Evolutionary conservation across 768 basidiomycete genomes (phyloP), one percentile per base, ranked within the genome.

Genomic region (Leucosporidium creatinivorum): DNA sequence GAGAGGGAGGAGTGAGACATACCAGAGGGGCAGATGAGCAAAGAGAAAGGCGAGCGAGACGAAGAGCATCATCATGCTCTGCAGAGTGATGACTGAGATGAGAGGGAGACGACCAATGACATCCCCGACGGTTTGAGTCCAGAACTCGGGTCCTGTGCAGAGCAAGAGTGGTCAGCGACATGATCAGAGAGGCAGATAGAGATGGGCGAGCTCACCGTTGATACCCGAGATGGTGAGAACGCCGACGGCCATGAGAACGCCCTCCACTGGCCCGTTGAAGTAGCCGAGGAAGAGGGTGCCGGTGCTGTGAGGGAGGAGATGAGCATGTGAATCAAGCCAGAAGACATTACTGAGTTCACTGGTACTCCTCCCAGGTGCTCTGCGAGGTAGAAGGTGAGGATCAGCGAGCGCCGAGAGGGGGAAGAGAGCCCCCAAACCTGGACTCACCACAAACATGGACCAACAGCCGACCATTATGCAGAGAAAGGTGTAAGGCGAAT

Each of bases 281-380:
- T 31, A 68, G 15, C 70, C 70, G 2, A 60, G 62, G 48, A 39
- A 68, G 7, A 70, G 66, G 19, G 66, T 70, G 12, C 66, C 65
- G 8, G 69, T 70, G 58, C 39, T 44, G 33, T 36, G 12, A 12
- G 33, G 12, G 6, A 36, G 33, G 12, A 36, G 33, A 36, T 36
- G 33, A 36, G 33, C 6, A 6, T 6, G 6, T 5, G 33, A 36
- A 36, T 36, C 33, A 12, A 36, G 33, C 33, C 12, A 36, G 33
- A 12, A 12, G 5, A 36, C 5, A 36, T 36, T 12, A 5, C 33
- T 36, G 6, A 12, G 12, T 12, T 44, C 39, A 44, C 39, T 70
- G 66, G 28, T 44, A 70, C 51, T 70, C 69, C 26, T 70, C 65
- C 69, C 69, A 70, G 9, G 69, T 70, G 17, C 33, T 44, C 36